A percentile compares a stretch with the other conserved stretches of the same genome.
Evolutionary conservation across 2,329 filamentous ascomycete species (phyloP).

Genomic region (Trichophyton benhamiae): DNA sequence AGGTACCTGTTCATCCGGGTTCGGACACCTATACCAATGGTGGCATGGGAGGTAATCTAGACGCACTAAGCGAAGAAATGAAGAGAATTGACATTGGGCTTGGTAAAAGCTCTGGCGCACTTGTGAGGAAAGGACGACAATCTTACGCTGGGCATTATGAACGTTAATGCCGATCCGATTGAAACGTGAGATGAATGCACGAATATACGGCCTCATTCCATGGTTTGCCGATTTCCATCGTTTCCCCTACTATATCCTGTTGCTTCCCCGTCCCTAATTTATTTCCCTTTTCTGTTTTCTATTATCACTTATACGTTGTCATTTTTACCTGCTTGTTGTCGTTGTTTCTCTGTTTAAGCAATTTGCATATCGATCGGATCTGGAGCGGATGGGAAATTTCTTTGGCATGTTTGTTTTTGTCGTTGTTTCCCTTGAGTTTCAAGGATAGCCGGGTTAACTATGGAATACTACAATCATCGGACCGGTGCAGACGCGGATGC

Average conservation of each 20-base stretch:
- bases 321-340: neutral
- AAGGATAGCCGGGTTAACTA: neutral
- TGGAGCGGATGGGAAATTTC: neutral
- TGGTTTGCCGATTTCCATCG: neutral
- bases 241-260: neutral
- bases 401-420: neutral
- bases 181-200: neutral
- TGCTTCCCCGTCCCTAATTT: neutral
- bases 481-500: neutral
- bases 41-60: slow-evolving; percentile 18
- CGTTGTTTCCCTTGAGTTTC: neutral
- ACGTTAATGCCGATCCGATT: slow-evolving; percentile 1
- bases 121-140: slow-evolving; percentile 5
- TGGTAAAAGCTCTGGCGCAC: neutral
- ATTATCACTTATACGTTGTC: neutral
- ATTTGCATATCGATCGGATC: neutral
- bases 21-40: slow-evolving; percentile 20
- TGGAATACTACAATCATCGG: neutral
- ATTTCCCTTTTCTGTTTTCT: neutral
- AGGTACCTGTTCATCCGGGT: slow-evolving; percentile 28
- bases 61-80: slow-evolving; percentile 47
- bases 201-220: neutral
- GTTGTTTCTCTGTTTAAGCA: neutral
- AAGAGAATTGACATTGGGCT: slow-evolving; percentile 38
- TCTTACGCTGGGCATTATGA: slow-evolving; percentile 2